Evolutionary conservation across 2,329 filamentous ascomycete genomes (phyloP).

Genomic region (Pseudogymnoascus sp.): DNA sequence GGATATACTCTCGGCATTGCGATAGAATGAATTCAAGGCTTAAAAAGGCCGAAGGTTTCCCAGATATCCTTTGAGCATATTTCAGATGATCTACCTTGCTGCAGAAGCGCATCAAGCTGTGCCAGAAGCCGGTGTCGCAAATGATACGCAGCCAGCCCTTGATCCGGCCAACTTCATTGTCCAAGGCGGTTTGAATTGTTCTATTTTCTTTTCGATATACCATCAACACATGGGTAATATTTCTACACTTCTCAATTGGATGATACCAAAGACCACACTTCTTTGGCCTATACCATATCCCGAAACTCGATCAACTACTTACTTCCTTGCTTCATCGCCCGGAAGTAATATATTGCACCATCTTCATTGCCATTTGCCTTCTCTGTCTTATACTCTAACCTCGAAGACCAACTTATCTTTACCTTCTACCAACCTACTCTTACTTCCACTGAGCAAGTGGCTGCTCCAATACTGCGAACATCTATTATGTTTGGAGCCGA

Average conservation of each 20-base stretch:
- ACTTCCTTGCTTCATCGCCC: not conserved
- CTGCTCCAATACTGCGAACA: not conserved
- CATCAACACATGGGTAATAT: not conserved
- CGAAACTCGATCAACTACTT: not conserved
- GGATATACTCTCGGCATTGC: not conserved
- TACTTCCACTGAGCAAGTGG: not conserved
- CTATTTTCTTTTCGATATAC: not conserved
- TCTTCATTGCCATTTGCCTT: not conserved
- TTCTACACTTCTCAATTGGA: not conserved
- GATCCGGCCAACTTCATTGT: no score
- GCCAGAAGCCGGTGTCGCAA: not conserved
- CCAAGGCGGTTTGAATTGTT: not conserved
- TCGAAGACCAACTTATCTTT: not conserved
- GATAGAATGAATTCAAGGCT: not conserved
- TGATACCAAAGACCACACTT: not conserved
- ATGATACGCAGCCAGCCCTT: not conserved
- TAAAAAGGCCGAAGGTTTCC: not conserved
- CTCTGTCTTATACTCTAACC: not conserved
- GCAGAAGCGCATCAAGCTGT: not conserved
- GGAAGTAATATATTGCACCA: not conserved
- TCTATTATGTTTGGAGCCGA: not conserved
- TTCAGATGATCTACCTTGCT: not conserved
- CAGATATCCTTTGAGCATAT: not conserved
- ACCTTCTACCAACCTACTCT: not conserved
- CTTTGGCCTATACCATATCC: not conserved